These are phyloP conservation scores for Ramalina peruviana DNA, from an alignment of 495 filamentous ascomycete genomes.

Conservation along the genomic window DNA sequence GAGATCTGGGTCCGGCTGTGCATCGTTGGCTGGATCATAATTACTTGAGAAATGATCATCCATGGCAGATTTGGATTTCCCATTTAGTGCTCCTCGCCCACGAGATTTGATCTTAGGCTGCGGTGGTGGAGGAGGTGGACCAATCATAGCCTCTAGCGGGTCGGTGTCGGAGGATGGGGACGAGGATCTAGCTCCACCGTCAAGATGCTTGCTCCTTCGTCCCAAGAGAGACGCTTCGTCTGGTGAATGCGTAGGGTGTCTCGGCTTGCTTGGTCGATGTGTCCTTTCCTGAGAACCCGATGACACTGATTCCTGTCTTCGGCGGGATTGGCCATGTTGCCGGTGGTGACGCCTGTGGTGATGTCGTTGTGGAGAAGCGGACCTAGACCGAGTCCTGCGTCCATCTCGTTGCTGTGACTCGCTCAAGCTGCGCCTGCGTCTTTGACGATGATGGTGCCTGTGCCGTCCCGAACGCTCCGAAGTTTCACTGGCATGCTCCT, in stretches of 20 bases:
- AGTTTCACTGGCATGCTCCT: not conserved
- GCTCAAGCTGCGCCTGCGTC: constrained; percentile 7
- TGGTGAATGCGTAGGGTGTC: not conserved
- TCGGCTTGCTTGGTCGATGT: not conserved
- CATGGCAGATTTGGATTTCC: constrained; percentile 46
- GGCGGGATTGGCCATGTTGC: constrained; percentile 6
- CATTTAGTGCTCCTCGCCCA: constrained; percentile 54
- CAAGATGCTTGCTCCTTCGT: too few species aligned
- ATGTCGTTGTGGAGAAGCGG: constrained; percentile 7
- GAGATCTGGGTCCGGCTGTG: constrained; percentile 40
- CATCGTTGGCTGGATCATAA: constrained; percentile 67
- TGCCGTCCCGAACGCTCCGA: constrained; percentile 1
- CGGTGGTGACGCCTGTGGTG: constrained; percentile 4
- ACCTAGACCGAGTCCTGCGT: constrained; percentile 16
- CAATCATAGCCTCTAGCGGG: constrained; percentile 65
- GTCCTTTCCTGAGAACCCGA: not conserved
- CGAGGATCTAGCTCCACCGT: too few species aligned
- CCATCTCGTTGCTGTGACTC: constrained; percentile 2
- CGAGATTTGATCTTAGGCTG: constrained; percentile 40
- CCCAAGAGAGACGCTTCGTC: too few species aligned
- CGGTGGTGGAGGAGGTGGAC: constrained; percentile 51
- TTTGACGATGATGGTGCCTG: constrained; percentile 15
- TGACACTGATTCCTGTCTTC: not conserved
- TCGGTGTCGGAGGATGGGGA: constrained; percentile 45
- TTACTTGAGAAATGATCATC: constrained; percentile 62